Evolutionary conservation across 768 basidiomycete genomes (phyloP), one percentile per base, ranked within the genome.

Genomic region (Rhizopogon salebrosus): DNA sequence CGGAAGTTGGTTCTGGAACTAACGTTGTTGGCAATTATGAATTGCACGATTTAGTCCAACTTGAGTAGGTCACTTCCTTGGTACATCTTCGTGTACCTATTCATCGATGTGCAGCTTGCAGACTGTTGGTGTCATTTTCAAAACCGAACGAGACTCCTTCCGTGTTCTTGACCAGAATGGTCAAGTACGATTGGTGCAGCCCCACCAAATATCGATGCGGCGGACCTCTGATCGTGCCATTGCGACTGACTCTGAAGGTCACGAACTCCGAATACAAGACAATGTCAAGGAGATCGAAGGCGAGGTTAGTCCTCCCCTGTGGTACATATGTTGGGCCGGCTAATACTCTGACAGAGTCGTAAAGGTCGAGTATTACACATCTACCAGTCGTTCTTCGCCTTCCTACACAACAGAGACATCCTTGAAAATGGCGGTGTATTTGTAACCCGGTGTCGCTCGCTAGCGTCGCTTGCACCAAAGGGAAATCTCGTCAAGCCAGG

Each of bases 51-150:
- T 73, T 99, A 53, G 93, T 99, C 31, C 94, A 95, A 74, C 80
- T 99, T 14, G 95, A 98, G 94, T 95, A 67, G 59, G 92, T 79
- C 11, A 3, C 43, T 20, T 3, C 4, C 27, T 3, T 41, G 40
- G 31, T 39, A 18, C 8, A 20, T 14, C 14, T 49, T 41, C 36
- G 57, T 52, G 22, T 54, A 38, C 57, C 58, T 53, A 58, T 62
- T 38, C n/a, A 14, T 42, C 18, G 35, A 14, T 41, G 26, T 26
- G 24, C 60, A 98, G 94, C 69, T 79, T 83, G 27, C 90, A 94
- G 67, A 95, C 94, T 4, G 92, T 94, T 34, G 97, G 94, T 66
- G 92, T 98, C 54, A 97, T 98, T 57, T 97, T 88, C 80, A 95
- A 95, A 68, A 95, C 94, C 1, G 97, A 98, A 66, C 85, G 93